Evolutionary conservation across 768 basidiomycete genomes (phyloP), one percentile per base, ranked within the genome.

Genomic region (Termitomyces heimii): DNA sequence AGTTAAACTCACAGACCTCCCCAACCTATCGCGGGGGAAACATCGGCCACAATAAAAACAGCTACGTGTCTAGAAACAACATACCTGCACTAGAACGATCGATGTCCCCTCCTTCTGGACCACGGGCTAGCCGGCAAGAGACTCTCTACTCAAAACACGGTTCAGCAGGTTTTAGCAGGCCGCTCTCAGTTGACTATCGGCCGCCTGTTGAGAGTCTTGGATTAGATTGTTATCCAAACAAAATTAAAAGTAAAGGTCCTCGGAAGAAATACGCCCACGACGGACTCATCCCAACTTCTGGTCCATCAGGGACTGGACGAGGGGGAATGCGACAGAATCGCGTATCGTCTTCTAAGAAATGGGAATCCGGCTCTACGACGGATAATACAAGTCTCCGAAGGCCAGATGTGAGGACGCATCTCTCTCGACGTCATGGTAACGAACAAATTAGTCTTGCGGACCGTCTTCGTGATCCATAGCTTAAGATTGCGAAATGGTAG

Each of bases 391-490:
- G 31, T 14, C 24, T 22, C 1, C 10, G n/a, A 6, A 56, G 20
- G 32, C 12, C 39, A 24, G 29, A 50, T 28, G 26, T 37, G 54
- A 48, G 47, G 28, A 29, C 37, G 9, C 48, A n/a, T 32, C 18
- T 18, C 5, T 16, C 14, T 49, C 34, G 7, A 9, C 37, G 54
- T 51, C 55, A 51, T 22, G 34, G 29, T 3, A 18, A 10, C 12
- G 55, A 53, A 22, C 42, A 18, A 16, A 34, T 35, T 2, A 54
- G 46, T 20, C 46, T 60, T 10, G 48, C 43, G 5, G 51, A 60
- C 24, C 59, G 59, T 24, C 47, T 59, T 31, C 37, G 58, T 10
- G 58, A 59, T 50, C 58, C 58, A 14, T 54, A 32, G 43, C 22
- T 51, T 4, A 24, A 37, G 20, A 53, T 22, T 5, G 16, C 7